A percentile compares a stretch with the other conserved stretches of the same genome.
Conservation (phyloP, 306 rosid genomes). For the Ceratonia siliqua region DNA sequence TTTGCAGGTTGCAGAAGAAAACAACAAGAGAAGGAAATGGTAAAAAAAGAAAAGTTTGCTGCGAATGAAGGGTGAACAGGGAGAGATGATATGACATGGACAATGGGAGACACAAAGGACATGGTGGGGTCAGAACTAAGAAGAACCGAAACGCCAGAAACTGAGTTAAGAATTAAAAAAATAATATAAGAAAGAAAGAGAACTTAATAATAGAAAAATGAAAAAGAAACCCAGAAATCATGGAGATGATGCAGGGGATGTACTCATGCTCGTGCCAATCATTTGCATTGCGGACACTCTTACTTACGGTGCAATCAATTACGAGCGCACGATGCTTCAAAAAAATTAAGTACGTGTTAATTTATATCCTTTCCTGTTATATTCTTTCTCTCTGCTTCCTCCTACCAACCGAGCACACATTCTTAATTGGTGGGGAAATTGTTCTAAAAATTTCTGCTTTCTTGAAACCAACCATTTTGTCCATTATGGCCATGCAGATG, state of each 20-base stretch:
- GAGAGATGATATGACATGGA: background rate
- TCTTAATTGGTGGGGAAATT: background rate
- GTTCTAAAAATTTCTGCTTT: background rate
- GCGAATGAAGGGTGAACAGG: background rate
- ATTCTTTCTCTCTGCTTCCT: background rate
- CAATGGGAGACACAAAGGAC: background rate
- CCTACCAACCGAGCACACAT: background rate
- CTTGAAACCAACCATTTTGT: background rate
- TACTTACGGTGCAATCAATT: background rate
- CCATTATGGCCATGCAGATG: too few species aligned
- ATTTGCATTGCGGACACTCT: background rate
- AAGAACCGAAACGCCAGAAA: background rate
- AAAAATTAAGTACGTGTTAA: background rate
- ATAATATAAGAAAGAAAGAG: background rate
- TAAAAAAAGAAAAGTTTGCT: background rate
- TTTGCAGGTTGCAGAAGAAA: background rate
- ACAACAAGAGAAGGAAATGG: background rate
- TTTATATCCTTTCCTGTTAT: too few species aligned
- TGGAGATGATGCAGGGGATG: constrained; percentile 2
- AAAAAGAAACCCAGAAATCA: background rate
- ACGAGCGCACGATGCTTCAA: background rate
- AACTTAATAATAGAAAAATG: background rate
- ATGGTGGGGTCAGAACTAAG: background rate
- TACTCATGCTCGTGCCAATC: background rate
- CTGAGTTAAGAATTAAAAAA: too few species aligned